A percentile compares a stretch with the other conserved stretches of the same genome.
Evolutionary conservation across 139 green algal species (phyloP).

Genomic region (Medakamo hakoo): DNA sequence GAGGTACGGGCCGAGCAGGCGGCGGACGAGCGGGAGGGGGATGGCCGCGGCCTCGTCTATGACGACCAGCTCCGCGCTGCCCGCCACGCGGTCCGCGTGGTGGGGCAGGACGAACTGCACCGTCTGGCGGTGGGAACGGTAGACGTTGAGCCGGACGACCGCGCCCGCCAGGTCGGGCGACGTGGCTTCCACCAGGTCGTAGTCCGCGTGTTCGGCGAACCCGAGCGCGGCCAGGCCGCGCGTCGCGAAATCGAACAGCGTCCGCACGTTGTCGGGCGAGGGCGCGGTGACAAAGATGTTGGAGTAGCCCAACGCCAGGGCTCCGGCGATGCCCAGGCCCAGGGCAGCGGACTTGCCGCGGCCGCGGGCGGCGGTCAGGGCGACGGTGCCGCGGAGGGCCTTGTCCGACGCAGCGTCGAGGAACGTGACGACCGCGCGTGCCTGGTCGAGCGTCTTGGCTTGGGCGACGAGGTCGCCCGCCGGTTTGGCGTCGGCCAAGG

Average conservation of each 20-base stretch:
- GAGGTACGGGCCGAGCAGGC: conserved; percentile 90
- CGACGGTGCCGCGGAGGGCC: conserved; percentile 84
- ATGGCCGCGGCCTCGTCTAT: conserved; percentile 97
- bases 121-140: conserved; percentile 64
- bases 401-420: conserved; percentile 91
- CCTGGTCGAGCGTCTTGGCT: conserved; percentile 65
- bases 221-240: conserved; percentile 74
- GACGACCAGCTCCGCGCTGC: conserved; percentile 86
- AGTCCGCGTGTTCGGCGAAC: conserved; percentile 90
- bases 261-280: conserved; percentile 89
- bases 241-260: conserved; percentile 96
- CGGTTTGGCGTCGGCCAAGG: conserved; percentile 34
- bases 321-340: conserved; percentile 64
- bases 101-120: conserved; percentile 24
- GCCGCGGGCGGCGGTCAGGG: conserved; percentile 79
- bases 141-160: conserved; percentile 88
- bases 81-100: conserved; percentile 46
- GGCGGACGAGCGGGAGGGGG: conserved; percentile 80
- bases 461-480: conserved; percentile 34
- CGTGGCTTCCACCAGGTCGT: conserved; percentile 85
- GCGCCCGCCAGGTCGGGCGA: conserved; percentile 80
- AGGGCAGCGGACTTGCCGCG: conserved; percentile 87
- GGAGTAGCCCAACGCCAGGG: conserved; percentile 77
- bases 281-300: conserved; percentile 98
- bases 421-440: conserved; percentile 84